These are phyloP conservation scores for Penicillium concentricum DNA, from an alignment of 2,329 filamentous ascomycete species.

Conservation along the genomic window DNA sequence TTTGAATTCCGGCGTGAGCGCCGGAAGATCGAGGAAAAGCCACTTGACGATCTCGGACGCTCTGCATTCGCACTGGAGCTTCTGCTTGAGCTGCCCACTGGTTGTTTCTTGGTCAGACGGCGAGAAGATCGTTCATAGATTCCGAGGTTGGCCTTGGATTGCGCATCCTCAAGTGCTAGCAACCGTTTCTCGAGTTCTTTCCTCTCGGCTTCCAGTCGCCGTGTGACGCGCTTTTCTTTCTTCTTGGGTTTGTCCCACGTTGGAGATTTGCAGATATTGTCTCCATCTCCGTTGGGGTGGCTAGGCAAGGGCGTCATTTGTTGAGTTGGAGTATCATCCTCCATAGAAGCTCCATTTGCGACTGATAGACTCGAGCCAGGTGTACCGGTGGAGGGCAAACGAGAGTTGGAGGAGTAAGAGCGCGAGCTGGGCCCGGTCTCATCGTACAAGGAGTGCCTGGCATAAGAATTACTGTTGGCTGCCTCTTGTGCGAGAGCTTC, in stretches of 20 bases:
- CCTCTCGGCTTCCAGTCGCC: conserved; percentile 34
- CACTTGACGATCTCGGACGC: conserved; percentile 24
- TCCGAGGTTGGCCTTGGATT: conserved; percentile 18
- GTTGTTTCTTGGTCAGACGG: conserved; percentile 38
- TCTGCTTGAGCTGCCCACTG: conserved; percentile 29
- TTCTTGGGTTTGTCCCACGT: conserved; percentile 25
- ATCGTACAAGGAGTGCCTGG: conserved; percentile 7
- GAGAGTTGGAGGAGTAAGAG: conserved; percentile 17
- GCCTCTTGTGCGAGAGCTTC: conserved; percentile 2
- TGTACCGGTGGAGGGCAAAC: conserved; percentile 15
- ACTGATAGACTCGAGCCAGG: conserved; percentile 18
- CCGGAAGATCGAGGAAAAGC: conserved; percentile 30
- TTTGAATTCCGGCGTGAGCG: conserved; percentile 27
- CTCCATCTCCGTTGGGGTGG: conserved; percentile 2
- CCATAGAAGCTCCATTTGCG: background rate
- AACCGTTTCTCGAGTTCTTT: conserved; percentile 31
- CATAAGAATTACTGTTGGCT: background rate
- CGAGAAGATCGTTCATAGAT: conserved; percentile 25
- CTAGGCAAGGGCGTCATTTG: conserved; percentile 3
- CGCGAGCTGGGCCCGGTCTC: conserved; percentile 16
- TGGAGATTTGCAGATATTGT: conserved; percentile 17
- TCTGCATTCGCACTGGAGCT: conserved; percentile 32
- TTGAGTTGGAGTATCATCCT: conserved; percentile 9
- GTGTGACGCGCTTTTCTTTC: conserved; percentile 33
- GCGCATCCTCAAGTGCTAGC: conserved; percentile 19